These are phyloP conservation scores for Aspergillus pseudonomiae DNA, from an alignment of 2,329 filamentous ascomycete species.

Conservation along the genomic window DNA sequence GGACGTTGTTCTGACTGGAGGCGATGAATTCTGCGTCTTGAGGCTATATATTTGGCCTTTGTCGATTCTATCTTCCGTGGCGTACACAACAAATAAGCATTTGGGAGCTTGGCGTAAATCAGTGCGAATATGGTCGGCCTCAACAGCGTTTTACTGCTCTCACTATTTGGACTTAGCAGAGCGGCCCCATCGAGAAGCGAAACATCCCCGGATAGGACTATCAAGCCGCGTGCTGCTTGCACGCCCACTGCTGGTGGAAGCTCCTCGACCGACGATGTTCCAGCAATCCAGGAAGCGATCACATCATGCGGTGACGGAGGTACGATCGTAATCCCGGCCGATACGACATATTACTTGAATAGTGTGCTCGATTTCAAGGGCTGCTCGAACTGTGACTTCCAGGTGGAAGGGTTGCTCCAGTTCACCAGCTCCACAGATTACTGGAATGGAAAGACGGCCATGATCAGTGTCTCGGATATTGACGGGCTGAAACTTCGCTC, in stretches of 20 bases:
- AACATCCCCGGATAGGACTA: not conserved
- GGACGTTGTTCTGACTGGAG: not conserved
- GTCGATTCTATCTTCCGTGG: not conserved
- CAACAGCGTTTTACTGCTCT: not conserved
- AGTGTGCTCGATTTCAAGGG: conserved; percentile 47
- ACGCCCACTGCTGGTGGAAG: conserved; percentile 35
- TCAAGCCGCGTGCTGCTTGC: conserved; percentile 32
- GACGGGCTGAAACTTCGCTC: conserved; percentile 45
- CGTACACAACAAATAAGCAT: not conserved
- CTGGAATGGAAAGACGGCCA: conserved; percentile 46
- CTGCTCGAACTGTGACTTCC: conserved; percentile 50
- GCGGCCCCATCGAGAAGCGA: conserved; percentile 9
- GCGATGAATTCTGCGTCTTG: not conserved
- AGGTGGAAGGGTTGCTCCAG: conserved; percentile 50
- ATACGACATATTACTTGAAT: conserved; percentile 47
- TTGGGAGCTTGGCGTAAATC: not conserved
- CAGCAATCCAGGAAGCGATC: conserved; percentile 49
- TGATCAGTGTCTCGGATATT: conserved; percentile 45
- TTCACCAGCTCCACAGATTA: conserved; percentile 43
- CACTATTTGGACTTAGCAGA: not conserved
- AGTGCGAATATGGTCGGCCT: not conserved
- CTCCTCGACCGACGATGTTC: conserved; percentile 45
- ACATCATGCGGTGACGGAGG: conserved; percentile 46
- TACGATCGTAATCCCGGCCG: conserved; percentile 49
- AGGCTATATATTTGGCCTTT: not conserved